Evolutionary conservation across 2,329 filamentous ascomycete genomes (phyloP).

Genomic region (Nothopassalora personata): DNA sequence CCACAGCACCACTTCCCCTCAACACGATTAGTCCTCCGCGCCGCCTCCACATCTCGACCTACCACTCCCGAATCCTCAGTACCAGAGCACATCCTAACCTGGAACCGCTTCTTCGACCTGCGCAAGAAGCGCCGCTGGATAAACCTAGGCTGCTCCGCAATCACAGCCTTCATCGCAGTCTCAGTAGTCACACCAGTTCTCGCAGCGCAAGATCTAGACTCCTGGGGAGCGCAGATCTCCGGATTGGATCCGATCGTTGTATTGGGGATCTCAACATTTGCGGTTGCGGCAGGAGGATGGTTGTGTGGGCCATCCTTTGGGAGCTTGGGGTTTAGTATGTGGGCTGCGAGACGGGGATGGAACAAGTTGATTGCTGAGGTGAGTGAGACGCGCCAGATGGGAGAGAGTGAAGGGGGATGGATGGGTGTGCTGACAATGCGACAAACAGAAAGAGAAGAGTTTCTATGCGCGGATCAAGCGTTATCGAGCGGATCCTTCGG

Average conservation of each 20-base stretch:
- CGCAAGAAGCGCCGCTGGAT: constrained; percentile 79
- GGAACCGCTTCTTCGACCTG: constrained; percentile 89
- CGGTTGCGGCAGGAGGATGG: constrained; percentile 79
- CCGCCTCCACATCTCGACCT: constrained; percentile 2
- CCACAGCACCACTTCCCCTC: not conserved
- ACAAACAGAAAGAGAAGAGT: constrained; percentile 73
- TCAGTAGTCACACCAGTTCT: constrained; percentile 60
- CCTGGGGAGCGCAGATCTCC: constrained; percentile 58
- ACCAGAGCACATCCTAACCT: constrained; percentile 45
- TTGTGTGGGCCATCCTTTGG: constrained; percentile 78
- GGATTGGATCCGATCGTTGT: constrained; percentile 85
- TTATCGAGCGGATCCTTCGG: constrained; percentile 83
- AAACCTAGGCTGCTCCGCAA: constrained; percentile 71
- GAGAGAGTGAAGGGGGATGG: not conserved
- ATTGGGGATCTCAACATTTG: constrained; percentile 72
- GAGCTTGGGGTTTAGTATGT: constrained; percentile 69
- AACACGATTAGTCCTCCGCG: not conserved
- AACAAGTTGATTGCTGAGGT: constrained; percentile 67
- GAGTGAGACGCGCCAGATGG: constrained; percentile 26
- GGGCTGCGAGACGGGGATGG: constrained; percentile 57
- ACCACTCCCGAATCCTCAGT: not conserved
- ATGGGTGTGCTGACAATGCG: constrained; percentile 7
- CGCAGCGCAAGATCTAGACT: constrained; percentile 66
- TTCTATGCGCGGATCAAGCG: constrained; percentile 90
- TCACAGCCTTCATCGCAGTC: constrained; percentile 59